phyloP scores from a whole-genome alignment of 2,329 filamentous ascomycete genomes.

The Stachybotrys chartarum region DNA sequence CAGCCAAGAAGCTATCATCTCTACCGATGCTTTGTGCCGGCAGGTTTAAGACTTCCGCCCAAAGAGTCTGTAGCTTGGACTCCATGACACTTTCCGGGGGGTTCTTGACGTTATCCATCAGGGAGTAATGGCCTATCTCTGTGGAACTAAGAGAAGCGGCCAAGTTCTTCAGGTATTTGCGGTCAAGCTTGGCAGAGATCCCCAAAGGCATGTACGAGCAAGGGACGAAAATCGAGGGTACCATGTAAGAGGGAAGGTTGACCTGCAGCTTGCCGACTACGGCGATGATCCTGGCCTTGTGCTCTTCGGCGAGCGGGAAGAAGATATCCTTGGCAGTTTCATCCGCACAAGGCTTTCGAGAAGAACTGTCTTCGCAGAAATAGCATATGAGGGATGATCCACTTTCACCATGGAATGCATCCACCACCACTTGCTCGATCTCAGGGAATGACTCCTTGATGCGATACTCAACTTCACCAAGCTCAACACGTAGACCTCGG shows the following conservation, averaged over 20 bases:
- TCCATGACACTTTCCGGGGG: constrained; percentile 2
- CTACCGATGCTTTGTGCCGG: constrained; percentile 17
- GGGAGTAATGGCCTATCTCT: neutral
- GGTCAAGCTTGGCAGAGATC: constrained; percentile 10
- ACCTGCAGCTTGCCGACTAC: constrained; percentile 5
- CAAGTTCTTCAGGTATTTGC: neutral
- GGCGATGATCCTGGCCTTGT: neutral
- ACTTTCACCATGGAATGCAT: neutral
- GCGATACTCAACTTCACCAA: constrained; percentile 14
- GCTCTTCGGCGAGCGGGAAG: neutral
- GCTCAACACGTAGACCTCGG: constrained; percentile 44
- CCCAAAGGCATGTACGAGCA: constrained; percentile 7
- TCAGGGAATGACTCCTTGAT: neutral
- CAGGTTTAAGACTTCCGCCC: constrained; percentile 3
- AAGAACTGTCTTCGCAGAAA: neutral
- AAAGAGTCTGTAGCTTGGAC: constrained; percentile 1
- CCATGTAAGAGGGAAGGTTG: constrained; percentile 9
- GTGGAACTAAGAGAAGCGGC: neutral
- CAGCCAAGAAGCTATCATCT: constrained; percentile 15
- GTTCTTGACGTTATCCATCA: neutral
- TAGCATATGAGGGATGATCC: neutral
- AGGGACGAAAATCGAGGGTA: constrained; percentile 12
- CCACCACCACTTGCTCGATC: neutral
- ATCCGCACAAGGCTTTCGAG: no score
- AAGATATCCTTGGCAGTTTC: neutral